Conservation (phyloP, 2,329 filamentous ascomycete species). For the Alternaria postmessia region DNA sequence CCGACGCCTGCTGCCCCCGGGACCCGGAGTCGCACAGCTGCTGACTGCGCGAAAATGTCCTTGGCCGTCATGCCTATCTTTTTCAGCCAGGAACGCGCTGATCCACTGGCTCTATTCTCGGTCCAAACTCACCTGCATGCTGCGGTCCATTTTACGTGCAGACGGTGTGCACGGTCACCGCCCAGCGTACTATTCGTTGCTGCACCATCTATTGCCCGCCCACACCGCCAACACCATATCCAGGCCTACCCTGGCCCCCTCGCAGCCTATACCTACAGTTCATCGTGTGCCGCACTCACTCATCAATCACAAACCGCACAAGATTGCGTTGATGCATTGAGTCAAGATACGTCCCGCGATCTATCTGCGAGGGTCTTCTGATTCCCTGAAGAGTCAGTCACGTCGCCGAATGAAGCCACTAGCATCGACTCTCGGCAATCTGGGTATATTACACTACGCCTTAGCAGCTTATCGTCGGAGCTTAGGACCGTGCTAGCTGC, state of each 20-base stretch:
- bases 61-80: background rate
- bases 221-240: conserved; percentile 13
- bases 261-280: conserved; percentile 4
- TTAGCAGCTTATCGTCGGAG: conserved; percentile 14
- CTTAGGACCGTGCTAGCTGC: conserved; percentile 24
- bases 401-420: conserved; percentile 10
- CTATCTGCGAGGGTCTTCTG: background rate
- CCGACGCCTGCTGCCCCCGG: background rate
- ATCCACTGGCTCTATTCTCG: conserved; percentile 17
- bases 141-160: conserved; percentile 1
- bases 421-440: conserved; percentile 23
- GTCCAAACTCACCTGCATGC: background rate
- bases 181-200: background rate
- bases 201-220: conserved; percentile 8
- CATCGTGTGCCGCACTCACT: conserved; percentile 2
- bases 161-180: conserved; percentile 3
- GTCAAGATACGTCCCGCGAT: conserved; percentile 4
- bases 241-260: conserved; percentile 1
- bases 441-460: conserved; percentile 21
- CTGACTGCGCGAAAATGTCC: background rate
- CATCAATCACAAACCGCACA: conserved; percentile 6
- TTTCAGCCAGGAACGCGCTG: conserved; percentile 12
- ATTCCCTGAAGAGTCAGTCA: conserved; percentile 8
- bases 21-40: conserved; percentile 5
- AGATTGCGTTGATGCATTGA: conserved; percentile 11